phyloP scores from a whole-genome alignment of 2,329 filamentous ascomycete genomes.

The Phaeoacremonium minimum region DNA sequence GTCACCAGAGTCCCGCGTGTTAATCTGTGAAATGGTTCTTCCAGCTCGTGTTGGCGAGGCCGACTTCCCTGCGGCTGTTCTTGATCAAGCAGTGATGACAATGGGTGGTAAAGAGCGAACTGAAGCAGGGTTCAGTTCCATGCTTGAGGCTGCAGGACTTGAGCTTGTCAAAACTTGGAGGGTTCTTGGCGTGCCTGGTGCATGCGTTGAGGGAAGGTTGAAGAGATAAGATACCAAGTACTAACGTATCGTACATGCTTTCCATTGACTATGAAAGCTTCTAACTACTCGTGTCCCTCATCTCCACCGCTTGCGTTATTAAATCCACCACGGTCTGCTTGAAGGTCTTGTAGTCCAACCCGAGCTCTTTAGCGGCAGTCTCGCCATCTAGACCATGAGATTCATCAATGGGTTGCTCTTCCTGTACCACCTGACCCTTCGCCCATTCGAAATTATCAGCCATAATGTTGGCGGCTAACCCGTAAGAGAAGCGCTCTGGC shows the following conservation, averaged over 20 bases:
- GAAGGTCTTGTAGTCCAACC: constrained; percentile 28
- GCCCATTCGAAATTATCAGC: background rate
- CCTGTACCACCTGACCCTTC: constrained; percentile 7
- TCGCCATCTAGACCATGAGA: constrained; percentile 36
- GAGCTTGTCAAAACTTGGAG: constrained; percentile 18
- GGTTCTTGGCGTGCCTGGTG: constrained; percentile 10
- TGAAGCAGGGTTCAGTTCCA: constrained; percentile 18
- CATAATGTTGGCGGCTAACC: background rate
- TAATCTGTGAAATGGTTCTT: constrained; percentile 26
- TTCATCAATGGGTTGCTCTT: constrained; percentile 27
- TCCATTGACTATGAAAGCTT: too few relatives aligned
- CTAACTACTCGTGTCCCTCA: too few relatives aligned
- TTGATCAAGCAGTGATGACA: constrained; percentile 26
- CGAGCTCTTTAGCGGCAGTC: constrained; percentile 32
- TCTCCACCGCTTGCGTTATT: constrained; percentile 16
- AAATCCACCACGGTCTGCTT: constrained; percentile 29
- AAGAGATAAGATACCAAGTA: too few relatives aligned
- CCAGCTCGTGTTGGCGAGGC: constrained; percentile 20
- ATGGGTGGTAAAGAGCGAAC: constrained; percentile 28
- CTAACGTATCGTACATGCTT: too few relatives aligned
- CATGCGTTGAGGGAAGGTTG: constrained; percentile 13
- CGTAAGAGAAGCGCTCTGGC: background rate
- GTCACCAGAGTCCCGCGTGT: constrained; percentile 19
- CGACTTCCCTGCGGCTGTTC: constrained; percentile 21
- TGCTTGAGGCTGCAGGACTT: constrained; percentile 21